Conservation (phyloP, 768 basidiomycete genomes). For the Leccinum incarnatum region DNA sequence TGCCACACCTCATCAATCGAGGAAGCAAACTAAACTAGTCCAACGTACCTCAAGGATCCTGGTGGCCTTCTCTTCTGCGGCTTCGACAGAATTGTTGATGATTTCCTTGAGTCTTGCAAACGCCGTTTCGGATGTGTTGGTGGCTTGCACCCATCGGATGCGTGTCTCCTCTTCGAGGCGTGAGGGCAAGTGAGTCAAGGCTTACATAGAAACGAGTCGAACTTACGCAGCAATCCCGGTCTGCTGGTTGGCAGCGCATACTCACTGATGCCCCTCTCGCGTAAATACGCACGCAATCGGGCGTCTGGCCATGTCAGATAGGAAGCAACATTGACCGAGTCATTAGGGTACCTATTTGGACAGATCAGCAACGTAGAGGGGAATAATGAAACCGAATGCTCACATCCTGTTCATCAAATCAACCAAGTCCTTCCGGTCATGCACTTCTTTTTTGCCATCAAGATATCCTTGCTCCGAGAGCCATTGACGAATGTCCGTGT, state of each 20-base stretch:
- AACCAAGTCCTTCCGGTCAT: conserved; percentile 75
- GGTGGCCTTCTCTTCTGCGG: conserved; percentile 73
- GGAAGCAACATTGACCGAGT: conserved; percentile 43
- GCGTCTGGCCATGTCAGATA: conserved; percentile 94
- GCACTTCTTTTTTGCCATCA: conserved; percentile 43
- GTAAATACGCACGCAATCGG: conserved; percentile 83
- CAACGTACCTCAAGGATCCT: conserved; percentile 37
- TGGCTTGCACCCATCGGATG: conserved; percentile 73
- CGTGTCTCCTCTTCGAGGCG: conserved; percentile 61
- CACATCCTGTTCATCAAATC: conserved; percentile 72
- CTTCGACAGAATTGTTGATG: conserved; percentile 63
- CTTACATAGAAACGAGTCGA: conserved; percentile 13
- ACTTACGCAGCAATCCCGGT: conserved; percentile 73
- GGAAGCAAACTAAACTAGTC: background rate
- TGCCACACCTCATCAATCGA: conserved; percentile 5
- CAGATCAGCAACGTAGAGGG: background rate
- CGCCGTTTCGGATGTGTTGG: conserved; percentile 52
- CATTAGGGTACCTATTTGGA: conserved; percentile 51
- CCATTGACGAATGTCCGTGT: conserved; percentile 70
- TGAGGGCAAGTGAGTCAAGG: background rate
- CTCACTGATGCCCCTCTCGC: conserved; percentile 73
- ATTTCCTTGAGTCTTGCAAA: conserved; percentile 63
- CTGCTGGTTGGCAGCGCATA: conserved; percentile 60
- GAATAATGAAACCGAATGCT: conserved; percentile 4
- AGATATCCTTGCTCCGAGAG: conserved; percentile 72